These are phyloP conservation scores for Leccinum pachyderme DNA, from an alignment of 1,284 basidiomycete species.

Conservation along the genomic window DNA sequence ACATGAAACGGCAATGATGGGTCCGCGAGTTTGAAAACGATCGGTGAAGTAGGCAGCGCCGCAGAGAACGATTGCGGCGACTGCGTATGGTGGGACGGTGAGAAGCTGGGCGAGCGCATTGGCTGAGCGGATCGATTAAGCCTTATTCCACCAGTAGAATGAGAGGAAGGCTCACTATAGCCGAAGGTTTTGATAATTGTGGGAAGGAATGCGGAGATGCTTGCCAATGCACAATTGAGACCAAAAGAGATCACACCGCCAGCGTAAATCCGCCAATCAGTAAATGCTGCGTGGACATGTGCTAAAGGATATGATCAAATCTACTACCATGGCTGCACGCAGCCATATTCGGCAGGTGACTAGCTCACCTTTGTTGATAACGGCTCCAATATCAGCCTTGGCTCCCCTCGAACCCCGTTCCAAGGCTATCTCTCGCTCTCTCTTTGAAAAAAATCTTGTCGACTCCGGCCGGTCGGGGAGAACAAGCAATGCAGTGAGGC, in stretches of 20 bases:
- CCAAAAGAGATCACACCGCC: slow-evolving; percentile 74
- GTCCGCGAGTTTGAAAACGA: slow-evolving; percentile 66
- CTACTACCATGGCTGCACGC: not conserved
- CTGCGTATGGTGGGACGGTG: slow-evolving; percentile 82
- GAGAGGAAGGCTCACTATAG: slow-evolving; percentile 40
- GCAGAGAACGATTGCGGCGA: slow-evolving; percentile 68
- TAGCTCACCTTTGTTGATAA: slow-evolving; percentile 61
- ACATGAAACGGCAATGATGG: slow-evolving; percentile 52
- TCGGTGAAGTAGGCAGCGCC: slow-evolving; percentile 70
- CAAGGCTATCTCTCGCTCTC: slow-evolving; percentile 70
- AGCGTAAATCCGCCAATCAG: slow-evolving; percentile 63
- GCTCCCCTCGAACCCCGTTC: slow-evolving; percentile 71
- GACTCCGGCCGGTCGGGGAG: slow-evolving; percentile 80
- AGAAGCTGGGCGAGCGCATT: slow-evolving; percentile 61
- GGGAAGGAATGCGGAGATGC: slow-evolving; percentile 81
- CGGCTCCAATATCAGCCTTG: slow-evolving; percentile 63
- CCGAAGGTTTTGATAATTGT: slow-evolving; percentile 78
- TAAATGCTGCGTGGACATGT: slow-evolving; percentile 62
- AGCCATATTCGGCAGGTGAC: not conserved
- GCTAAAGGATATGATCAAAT: slow-evolving; percentile 35
- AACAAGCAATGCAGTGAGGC: slow-evolving; percentile 59
- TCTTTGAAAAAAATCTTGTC: slow-evolving; percentile 63
- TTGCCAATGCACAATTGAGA: slow-evolving; percentile 75
- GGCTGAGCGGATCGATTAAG: slow-evolving; percentile 31
- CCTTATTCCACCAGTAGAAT: not conserved